Percentiles rank a stretch among this genome's conserved stretches.
Evolutionary conservation across 164 flowering plant species (phyloP).

Genomic region (Annona cherimola): DNA sequence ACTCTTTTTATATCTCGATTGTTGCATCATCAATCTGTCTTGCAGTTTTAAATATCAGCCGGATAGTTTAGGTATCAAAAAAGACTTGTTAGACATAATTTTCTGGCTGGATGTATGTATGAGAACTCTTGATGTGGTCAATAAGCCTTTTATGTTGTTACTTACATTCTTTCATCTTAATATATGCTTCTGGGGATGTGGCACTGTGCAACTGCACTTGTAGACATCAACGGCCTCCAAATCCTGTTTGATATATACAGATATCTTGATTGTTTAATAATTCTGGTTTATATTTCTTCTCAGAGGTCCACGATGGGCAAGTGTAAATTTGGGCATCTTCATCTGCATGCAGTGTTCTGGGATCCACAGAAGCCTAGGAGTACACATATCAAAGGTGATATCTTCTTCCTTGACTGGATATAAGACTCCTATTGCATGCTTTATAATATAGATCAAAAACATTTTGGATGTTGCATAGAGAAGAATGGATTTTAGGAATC

Average conservation of each 20-base stretch:
- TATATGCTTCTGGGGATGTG: not conserved
- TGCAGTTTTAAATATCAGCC: not conserved
- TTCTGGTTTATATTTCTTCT: constrained; percentile 2
- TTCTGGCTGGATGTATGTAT: too few species aligned
- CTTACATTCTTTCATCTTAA: not conserved
- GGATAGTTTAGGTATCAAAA: too few species aligned
- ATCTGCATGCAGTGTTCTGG: constrained; percentile 81
- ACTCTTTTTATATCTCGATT: not conserved
- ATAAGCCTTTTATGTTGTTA: not conserved
- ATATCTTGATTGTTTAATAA: not conserved
- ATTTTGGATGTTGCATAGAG: not conserved
- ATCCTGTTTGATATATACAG: not conserved
- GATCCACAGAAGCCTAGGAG: constrained; percentile 61
- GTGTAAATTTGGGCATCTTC: constrained; percentile 68
- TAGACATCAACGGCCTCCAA: too few species aligned
- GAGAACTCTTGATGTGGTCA: not conserved
- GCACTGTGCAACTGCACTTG: too few species aligned
- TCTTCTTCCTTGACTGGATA: not conserved
- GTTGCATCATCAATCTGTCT: not conserved
- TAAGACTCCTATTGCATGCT: not conserved
- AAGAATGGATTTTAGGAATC: not conserved
- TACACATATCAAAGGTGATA: constrained; percentile 62
- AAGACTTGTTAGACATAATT: too few species aligned
- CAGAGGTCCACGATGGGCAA: constrained; percentile 80
- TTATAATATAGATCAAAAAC: not conserved